Evolutionary conservation across 192 early-diverging fungal species (phyloP).

Genomic region (Pilaira anomala): DNA sequence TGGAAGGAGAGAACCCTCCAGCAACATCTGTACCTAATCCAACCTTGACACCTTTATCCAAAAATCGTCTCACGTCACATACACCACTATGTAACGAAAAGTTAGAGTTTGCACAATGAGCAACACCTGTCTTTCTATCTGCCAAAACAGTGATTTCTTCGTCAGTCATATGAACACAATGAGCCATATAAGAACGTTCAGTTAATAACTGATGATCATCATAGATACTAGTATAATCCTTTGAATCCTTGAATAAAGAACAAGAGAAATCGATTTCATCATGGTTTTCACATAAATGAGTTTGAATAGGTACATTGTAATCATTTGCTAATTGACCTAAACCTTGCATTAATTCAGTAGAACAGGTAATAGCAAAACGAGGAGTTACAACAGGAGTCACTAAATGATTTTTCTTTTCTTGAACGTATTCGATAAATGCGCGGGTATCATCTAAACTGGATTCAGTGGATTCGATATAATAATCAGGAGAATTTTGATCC

Average conservation of each 20-base stretch:
- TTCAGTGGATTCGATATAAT: constrained; percentile 71
- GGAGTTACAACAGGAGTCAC: constrained; percentile 87
- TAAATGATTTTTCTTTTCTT: constrained; percentile 39
- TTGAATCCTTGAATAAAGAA: constrained; percentile 67
- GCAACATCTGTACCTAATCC: constrained; percentile 93
- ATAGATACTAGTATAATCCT: constrained; percentile 80
- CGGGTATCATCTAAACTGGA: constrained; percentile 65
- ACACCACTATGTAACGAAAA: constrained; percentile 80
- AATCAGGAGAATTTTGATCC: constrained; percentile 82
- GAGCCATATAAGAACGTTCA: constrained; percentile 81
- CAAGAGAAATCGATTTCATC: constrained; percentile 75
- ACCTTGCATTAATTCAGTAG: constrained; percentile 60
- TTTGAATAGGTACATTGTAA: constrained; percentile 81
- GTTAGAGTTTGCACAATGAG: constrained; percentile 93
- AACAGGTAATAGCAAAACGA: constrained; percentile 87
- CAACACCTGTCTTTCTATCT: constrained; percentile 66
- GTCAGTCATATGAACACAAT: constrained; percentile 83
- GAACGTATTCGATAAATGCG: constrained; percentile 59
- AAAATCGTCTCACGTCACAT: constrained; percentile 73
- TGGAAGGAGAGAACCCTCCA: constrained; percentile 82
- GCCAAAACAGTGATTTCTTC: constrained; percentile 68
- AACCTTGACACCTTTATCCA: constrained; percentile 75
- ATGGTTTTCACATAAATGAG: constrained; percentile 86
- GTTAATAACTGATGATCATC: constrained; percentile 68
- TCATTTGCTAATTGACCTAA: constrained; percentile 70